Conservation (phyloP, 805 yeast species). For the Candida ponderosae region DNA sequence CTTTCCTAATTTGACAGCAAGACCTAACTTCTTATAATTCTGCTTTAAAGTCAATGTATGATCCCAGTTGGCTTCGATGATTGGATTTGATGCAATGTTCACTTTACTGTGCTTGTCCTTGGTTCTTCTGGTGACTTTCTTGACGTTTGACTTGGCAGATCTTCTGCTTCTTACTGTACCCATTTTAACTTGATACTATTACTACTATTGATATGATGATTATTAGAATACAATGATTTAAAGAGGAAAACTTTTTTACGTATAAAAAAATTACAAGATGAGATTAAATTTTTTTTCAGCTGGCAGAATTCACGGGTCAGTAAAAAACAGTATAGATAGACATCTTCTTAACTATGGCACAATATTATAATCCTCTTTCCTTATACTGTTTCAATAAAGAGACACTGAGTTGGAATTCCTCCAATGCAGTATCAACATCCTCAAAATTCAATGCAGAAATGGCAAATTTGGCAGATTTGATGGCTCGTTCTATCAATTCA, state of each 20-base stretch:
- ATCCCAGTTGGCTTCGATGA: constrained; percentile 91
- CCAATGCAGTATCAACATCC: constrained; percentile 53
- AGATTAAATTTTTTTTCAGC: no score
- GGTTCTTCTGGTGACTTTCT: constrained; percentile 58
- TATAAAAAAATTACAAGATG: no score
- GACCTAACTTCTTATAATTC: constrained; percentile 78
- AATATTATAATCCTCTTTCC: no score
- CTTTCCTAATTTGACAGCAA: constrained; percentile 55
- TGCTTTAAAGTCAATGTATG: constrained; percentile 70
- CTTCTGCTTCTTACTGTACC: constrained; percentile 79
- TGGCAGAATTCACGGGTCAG: no score
- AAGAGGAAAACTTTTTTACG: no score
- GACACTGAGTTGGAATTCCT: background rate
- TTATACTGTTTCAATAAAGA: background rate
- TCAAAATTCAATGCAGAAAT: constrained; percentile 67
- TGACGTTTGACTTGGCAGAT: constrained; percentile 65
- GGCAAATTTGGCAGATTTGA: constrained; percentile 66
- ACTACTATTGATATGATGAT: no score
- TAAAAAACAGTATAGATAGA: no score
- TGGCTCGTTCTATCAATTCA: constrained; percentile 32
- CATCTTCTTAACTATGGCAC: no score
- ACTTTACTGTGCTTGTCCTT: constrained; percentile 67
- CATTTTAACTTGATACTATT: constrained; percentile 35
- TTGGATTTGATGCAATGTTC: constrained; percentile 63
- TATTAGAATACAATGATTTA: no score